These are phyloP conservation scores for Verticillium klebahnii DNA, from an alignment of 2,329 filamentous ascomycete species.

Conservation along the genomic window DNA sequence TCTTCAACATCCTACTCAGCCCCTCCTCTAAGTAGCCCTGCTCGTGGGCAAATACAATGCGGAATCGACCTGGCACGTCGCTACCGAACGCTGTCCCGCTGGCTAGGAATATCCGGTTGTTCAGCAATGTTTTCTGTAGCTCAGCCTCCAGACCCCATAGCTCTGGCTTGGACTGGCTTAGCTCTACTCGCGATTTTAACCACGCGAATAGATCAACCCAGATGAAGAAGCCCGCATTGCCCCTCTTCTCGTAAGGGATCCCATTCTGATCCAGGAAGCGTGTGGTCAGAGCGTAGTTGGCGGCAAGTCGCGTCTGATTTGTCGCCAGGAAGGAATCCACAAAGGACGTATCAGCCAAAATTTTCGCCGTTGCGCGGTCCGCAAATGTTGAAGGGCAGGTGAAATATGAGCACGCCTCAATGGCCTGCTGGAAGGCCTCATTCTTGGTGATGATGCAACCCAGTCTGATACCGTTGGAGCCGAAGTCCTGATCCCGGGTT, in stretches of 20 bases:
- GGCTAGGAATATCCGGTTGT: conserved; percentile 28
- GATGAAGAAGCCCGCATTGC: conserved; percentile 51
- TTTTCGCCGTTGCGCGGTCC: conserved; percentile 32
- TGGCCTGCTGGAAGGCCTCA: conserved; percentile 27
- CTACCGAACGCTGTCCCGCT: conserved; percentile 30
- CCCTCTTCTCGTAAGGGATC: conserved; percentile 39
- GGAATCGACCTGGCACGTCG: conserved; percentile 32
- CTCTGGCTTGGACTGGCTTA: neutral
- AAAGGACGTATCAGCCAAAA: conserved; percentile 30
- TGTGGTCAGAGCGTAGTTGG: conserved; percentile 31
- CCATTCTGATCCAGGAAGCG: conserved; percentile 29
- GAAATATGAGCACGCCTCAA: conserved; percentile 33
- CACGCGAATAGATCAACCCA: conserved; percentile 46
- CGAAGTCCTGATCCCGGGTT: conserved; percentile 38
- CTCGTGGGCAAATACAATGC: conserved; percentile 32
- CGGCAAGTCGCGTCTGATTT: conserved; percentile 34
- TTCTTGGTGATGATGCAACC: conserved; percentile 45
- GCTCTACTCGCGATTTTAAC: conserved; percentile 17
- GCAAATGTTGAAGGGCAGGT: conserved; percentile 39
- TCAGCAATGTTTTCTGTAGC: conserved; percentile 22
- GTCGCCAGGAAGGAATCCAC: conserved; percentile 36
- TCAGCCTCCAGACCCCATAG: conserved; percentile 2
- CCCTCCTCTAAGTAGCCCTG: conserved; percentile 22
- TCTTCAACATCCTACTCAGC: conserved; percentile 6
- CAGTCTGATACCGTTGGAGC: conserved; percentile 49